Conservation (phyloP, 2,329 filamentous ascomycete species). For the Aureobasidium leucospermi region DNA sequence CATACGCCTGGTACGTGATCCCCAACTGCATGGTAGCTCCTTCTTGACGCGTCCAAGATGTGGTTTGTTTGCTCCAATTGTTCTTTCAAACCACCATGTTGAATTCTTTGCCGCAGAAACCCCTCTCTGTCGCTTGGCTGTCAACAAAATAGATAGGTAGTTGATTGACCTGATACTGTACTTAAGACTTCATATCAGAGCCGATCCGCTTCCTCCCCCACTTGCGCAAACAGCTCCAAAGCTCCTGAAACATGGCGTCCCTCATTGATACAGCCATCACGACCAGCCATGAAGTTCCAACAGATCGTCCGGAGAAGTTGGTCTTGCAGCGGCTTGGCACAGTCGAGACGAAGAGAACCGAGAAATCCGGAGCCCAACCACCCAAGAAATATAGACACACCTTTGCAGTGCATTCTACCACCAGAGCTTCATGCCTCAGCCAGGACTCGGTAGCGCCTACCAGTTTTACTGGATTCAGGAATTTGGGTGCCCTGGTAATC, state of each 20-base stretch:
- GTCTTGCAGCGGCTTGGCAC: background rate
- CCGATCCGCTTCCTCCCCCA: background rate
- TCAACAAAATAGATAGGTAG: background rate
- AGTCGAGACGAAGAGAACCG: background rate
- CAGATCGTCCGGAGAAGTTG: background rate
- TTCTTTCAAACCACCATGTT: background rate
- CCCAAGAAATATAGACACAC: constrained; percentile 80
- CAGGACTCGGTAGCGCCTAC: constrained; percentile 68
- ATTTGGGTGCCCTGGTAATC: constrained; percentile 89
- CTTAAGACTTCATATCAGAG: background rate
- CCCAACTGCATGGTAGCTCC: constrained; percentile 1
- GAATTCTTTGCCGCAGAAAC: constrained; percentile 1
- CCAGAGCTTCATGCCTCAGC: constrained; percentile 73
- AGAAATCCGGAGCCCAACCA: background rate
- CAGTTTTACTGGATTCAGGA: constrained; percentile 89
- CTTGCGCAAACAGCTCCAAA: background rate
- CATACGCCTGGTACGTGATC: too few relatives aligned
- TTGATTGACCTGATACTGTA: background rate
- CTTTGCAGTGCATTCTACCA: constrained; percentile 69
- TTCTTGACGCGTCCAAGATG: background rate
- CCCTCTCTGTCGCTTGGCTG: background rate
- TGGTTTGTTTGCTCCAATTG: background rate
- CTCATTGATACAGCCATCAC: constrained; percentile 11
- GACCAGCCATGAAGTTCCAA: constrained; percentile 13
- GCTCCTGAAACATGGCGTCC: constrained; percentile 8